These are phyloP conservation scores for Dryas drummondii DNA, from an alignment of 306 rosid genomes.

Conservation along the genomic window DNA sequence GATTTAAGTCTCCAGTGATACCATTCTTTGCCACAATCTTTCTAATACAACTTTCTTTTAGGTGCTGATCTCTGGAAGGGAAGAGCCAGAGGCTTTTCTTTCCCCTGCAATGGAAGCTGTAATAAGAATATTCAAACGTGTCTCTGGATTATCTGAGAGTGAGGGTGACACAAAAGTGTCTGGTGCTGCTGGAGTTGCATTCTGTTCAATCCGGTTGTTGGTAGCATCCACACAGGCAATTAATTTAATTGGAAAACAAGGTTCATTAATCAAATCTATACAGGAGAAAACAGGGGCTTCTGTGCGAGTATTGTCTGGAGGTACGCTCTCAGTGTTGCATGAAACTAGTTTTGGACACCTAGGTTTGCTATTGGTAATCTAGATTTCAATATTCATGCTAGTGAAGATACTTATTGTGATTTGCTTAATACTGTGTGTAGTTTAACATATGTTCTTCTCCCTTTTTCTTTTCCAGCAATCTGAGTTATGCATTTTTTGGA, in stretches of 20 bases:
- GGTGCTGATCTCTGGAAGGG: constrained; percentile 93
- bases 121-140: constrained; percentile 74
- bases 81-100: constrained; percentile 67
- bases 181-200: constrained; percentile 51
- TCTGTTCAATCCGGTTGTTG: constrained; percentile 70
- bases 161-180: constrained; percentile 45
- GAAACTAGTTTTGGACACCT: not conserved
- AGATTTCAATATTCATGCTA: not conserved
- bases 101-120: constrained; percentile 99
- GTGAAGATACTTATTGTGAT: not conserved
- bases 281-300: constrained; percentile 80
- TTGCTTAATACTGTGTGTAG: not conserved
- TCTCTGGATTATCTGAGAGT: constrained; percentile 69
- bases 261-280: constrained; percentile 84
- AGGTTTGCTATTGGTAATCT: not conserved
- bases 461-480: not conserved
- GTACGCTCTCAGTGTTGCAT: constrained; percentile 38
- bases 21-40: constrained; percentile 8
- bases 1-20: constrained; percentile 6
- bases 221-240: constrained; percentile 98
- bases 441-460: not conserved
- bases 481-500: not conserved
- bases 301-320: constrained; percentile 80
- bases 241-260: constrained; percentile 95
- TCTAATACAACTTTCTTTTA: constrained; percentile 31